Conservation (phyloP, 371 early-diverging fungal species). For the Lichtheimia corymbifera region DNA sequence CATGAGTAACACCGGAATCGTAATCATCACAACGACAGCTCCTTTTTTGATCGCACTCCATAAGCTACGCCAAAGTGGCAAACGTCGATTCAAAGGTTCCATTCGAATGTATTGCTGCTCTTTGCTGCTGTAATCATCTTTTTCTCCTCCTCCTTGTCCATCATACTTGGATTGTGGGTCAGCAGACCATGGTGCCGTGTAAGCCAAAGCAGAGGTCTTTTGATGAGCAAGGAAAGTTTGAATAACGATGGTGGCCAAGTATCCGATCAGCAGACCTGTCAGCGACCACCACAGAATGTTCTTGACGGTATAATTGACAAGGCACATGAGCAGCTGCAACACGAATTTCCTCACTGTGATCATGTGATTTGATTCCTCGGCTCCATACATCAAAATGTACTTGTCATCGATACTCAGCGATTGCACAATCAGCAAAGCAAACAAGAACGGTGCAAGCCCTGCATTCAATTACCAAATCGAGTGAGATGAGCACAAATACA, state of each 20-base stretch:
- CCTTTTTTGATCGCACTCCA: conserved; percentile 38
- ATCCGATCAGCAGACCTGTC: conserved; percentile 53
- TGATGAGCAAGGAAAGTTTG: conserved; percentile 32
- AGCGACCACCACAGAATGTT: conserved; percentile 67
- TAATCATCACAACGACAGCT: conserved; percentile 25
- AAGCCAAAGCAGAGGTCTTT: background rate
- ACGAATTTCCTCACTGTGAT: conserved; percentile 48
- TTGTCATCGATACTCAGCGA: conserved; percentile 55
- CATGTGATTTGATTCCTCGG: conserved; percentile 30
- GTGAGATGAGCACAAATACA: too few relatives aligned
- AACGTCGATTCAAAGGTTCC: conserved; percentile 22
- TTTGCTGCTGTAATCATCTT: too few relatives aligned
- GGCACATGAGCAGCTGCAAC: conserved; percentile 52
- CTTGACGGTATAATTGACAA: conserved; percentile 53
- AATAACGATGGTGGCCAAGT: conserved; percentile 40
- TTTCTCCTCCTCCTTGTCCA: background rate
- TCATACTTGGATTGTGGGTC: background rate
- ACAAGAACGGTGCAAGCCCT: conserved; percentile 63
- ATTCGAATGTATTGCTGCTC: conserved; percentile 18
- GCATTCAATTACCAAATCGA: too few relatives aligned
- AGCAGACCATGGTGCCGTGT: background rate
- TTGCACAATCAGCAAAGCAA: conserved; percentile 58
- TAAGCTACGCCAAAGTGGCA: conserved; percentile 42
- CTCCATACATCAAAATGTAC: conserved; percentile 49
- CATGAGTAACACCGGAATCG: conserved; percentile 37